Percentiles rank a stretch among this genome's conserved stretches.
Evolutionary conservation across 306 rosid species (phyloP).

Genomic region (Fagus crenata): DNA sequence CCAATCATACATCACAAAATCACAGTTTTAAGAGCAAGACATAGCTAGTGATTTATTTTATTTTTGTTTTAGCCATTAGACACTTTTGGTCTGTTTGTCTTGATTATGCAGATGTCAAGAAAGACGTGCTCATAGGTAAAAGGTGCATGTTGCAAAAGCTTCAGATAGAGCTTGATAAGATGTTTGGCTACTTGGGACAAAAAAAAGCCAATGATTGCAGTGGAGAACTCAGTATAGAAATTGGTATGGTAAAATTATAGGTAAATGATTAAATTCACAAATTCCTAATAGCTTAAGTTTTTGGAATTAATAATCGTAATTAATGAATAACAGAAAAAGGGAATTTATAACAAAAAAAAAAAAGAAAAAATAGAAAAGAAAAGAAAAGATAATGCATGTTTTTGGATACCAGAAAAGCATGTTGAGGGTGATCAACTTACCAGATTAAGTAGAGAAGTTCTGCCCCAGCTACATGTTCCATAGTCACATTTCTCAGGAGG

Average conservation of each 20-base stretch:
- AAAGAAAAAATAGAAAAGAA: neutral
- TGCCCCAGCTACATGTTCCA: conserved; percentile 86
- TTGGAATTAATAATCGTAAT: neutral
- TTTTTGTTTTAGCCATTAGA: neutral
- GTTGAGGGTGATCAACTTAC: conserved; percentile 33
- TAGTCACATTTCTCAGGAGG: conserved; percentile 97
- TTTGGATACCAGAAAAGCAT: neutral
- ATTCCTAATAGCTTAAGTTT: no score
- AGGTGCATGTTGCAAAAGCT: no score
- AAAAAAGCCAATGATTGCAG: neutral
- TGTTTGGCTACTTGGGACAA: no score
- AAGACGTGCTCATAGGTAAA: no score
- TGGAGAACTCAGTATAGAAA: neutral
- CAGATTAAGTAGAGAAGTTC: conserved; percentile 86
- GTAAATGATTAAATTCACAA: no score
- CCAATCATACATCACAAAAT: no score
- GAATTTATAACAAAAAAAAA: neutral
- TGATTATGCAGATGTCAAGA: neutral
- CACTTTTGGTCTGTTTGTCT: neutral
- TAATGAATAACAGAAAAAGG: neutral
- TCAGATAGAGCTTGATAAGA: neutral
- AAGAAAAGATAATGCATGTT: no score
- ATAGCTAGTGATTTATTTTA: no score
- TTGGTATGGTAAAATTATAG: no score
- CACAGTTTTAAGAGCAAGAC: no score